Conservation (phyloP, 371 early-diverging fungal species). For the Lichtheimia ornata region DNA sequence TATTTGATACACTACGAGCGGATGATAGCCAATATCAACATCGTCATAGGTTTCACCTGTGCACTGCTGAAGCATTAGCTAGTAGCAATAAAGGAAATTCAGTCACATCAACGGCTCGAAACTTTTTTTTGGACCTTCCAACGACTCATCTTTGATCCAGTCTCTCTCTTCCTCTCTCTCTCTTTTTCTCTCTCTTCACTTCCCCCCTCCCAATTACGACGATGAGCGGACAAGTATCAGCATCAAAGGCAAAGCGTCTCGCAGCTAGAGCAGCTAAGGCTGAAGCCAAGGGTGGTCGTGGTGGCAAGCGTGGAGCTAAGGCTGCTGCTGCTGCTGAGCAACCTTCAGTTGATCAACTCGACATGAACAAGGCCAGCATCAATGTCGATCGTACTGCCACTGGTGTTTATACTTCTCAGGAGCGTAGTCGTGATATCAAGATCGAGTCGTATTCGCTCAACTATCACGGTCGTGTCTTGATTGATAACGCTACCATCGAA, state of each 20-base stretch:
- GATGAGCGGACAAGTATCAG: constrained; percentile 51
- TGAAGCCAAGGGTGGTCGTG: constrained; percentile 37
- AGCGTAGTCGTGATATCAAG: constrained; percentile 92
- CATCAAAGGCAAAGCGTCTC: constrained; percentile 82
- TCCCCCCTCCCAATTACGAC: constrained; percentile 1
- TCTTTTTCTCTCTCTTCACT: constrained; percentile 6
- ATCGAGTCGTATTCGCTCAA: constrained; percentile 93
- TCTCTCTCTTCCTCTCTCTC: neutral
- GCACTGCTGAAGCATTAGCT: neutral
- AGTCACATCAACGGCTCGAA: neutral
- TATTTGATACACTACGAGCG: neutral
- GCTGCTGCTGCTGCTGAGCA: constrained; percentile 41
- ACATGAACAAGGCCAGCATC: constrained; percentile 38
- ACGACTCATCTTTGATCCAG: neutral
- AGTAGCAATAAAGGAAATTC: neutral
- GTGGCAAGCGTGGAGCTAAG: constrained; percentile 19
- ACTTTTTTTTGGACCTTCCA: neutral
- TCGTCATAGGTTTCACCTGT: too few relatives aligned
- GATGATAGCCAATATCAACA: too few relatives aligned
- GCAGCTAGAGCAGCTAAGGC: constrained; percentile 74
- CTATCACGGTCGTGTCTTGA: constrained; percentile 91
- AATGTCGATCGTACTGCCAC: constrained; percentile 80
- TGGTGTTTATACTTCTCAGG: constrained; percentile 94
- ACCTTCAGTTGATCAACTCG: constrained; percentile 30
- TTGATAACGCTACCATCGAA: constrained; percentile 93